Conservation (phyloP, 2,329 filamentous ascomycete species). For the Conoideocrella luteorostrata region DNA sequence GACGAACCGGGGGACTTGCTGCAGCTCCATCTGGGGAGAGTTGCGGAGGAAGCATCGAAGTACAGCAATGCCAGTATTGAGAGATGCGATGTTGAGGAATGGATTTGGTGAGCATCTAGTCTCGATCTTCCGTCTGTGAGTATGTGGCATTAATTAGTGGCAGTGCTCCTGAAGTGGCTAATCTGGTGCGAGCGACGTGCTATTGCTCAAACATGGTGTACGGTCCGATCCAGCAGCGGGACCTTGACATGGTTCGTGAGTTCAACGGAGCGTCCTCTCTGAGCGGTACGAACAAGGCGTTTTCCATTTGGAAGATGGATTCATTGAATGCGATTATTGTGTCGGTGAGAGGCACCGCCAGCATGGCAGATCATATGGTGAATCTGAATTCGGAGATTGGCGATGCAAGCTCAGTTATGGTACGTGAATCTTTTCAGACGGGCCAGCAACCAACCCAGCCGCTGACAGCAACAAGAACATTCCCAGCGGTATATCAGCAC, state of each 20-base stretch:
- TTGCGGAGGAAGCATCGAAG: constrained; percentile 15
- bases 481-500: too few relatives aligned
- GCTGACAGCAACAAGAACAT: too few relatives aligned
- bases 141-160: too few relatives aligned
- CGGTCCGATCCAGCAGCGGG: constrained; percentile 1
- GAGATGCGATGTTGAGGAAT: constrained; percentile 5
- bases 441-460: too few relatives aligned
- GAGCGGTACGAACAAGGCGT: constrained; percentile 14
- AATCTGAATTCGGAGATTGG: constrained; percentile 14
- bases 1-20: constrained; percentile 17
- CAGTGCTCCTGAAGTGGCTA: constrained; percentile 2
- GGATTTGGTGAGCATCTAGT: constrained; percentile 9
- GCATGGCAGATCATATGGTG: constrained; percentile 17
- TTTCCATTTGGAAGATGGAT: constrained; percentile 15
- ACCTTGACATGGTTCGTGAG: background rate
- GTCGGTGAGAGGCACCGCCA: constrained; percentile 15
- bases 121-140: too few relatives aligned
- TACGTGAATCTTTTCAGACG: too few relatives aligned
- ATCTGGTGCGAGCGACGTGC: constrained; percentile 13
- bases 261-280: constrained; percentile 11
- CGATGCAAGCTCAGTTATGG: constrained; percentile 8
- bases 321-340: constrained; percentile 12
- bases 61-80: constrained; percentile 14
- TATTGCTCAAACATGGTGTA: constrained; percentile 17
- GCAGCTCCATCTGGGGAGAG: constrained; percentile 14